Evolutionary conservation across 2,329 filamentous ascomycete species (phyloP).

Genomic region (Talaromyces amestolkiae): DNA sequence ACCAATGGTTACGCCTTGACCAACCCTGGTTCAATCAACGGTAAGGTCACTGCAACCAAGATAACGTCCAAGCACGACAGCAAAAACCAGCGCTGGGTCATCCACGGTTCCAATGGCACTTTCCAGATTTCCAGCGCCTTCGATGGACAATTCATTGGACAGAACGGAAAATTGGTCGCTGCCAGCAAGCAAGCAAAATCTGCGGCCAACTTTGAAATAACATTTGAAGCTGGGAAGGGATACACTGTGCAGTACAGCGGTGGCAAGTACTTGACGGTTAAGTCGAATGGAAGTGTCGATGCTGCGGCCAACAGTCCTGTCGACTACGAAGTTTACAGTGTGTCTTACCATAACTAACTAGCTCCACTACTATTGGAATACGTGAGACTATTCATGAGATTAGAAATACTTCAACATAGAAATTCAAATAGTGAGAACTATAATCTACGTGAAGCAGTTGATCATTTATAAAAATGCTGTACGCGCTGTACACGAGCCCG

Average conservation of each 20-base stretch:
- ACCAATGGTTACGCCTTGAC: slow-evolving; percentile 45
- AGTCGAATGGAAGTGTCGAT: background rate
- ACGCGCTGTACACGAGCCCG: background rate
- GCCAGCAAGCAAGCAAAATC: slow-evolving; percentile 11
- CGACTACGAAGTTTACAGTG: slow-evolving; percentile 17
- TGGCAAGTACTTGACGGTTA: slow-evolving; percentile 21
- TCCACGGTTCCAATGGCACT: slow-evolving; percentile 43
- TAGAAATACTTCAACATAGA: background rate
- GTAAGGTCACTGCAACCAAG: slow-evolving; percentile 26
- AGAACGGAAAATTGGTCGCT: slow-evolving; percentile 24
- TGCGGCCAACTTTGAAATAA: slow-evolving; percentile 33
- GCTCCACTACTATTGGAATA: background rate
- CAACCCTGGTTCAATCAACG: slow-evolving; percentile 25
- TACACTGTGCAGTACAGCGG: slow-evolving; percentile 33
- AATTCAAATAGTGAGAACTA: slow-evolving; percentile 4
- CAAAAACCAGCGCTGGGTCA: slow-evolving; percentile 50
- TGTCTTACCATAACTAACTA: slow-evolving; percentile 15
- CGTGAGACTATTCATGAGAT: background rate
- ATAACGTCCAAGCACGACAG: slow-evolving; percentile 35
- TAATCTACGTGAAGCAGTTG: background rate
- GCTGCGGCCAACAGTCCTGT: background rate
- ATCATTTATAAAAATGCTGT: background rate
- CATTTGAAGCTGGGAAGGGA: slow-evolving; percentile 37
- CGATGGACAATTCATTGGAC: slow-evolving; percentile 36
- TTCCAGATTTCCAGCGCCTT: slow-evolving; percentile 45